Evolutionary conservation across 352 stramenopile species (phyloP), one percentile per base, ranked within the genome.

Genomic region (Peronospora destructor): DNA sequence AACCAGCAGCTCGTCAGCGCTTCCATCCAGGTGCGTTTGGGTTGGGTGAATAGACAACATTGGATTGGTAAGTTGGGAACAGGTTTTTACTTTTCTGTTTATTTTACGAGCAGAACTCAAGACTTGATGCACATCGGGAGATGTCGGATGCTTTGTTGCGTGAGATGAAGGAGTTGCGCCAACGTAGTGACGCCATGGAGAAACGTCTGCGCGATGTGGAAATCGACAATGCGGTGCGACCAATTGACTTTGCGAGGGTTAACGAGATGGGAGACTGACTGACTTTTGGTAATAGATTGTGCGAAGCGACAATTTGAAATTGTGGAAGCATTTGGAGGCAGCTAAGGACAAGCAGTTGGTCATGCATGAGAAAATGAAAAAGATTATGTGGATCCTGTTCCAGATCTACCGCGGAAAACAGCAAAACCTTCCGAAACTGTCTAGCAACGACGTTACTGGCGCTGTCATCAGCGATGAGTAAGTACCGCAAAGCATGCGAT

Each of bases 291-390:
- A 19, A 36, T 33, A 89, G 66, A 91, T 92, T 55, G 81, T 94
- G 2, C 79, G 81, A 3, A 92, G 80, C 53, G 84, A 94, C 54
- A 94, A 94, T 38, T 36, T 91, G 26, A 94, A 91, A 68, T 50
- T 94, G 49, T 94, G 84, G 84, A 94, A 94, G 45, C 79, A 91
- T 41, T 49, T 92, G 12, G 81, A 91, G 52, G 58, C 73, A 0
- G 76, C 84, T 32, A 91, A 94, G 54, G 81, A 94, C 58, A 91
- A 92, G 46, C 84, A 94, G 60, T 48, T 92, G 56, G 71, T 92
- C 33, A 94, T 94, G 84, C 81, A 94, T 49, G 81, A 91, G 49
- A 94, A 94, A 58, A 88, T 94, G 65, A 91, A 94, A 66, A 94
- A 94, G 66, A 94, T 94, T 49, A 87, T 94, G 75, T 94, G 81